phyloP scores from a whole-genome alignment of 179 eudicot genomes.

The Amaranthus tricolor region DNA sequence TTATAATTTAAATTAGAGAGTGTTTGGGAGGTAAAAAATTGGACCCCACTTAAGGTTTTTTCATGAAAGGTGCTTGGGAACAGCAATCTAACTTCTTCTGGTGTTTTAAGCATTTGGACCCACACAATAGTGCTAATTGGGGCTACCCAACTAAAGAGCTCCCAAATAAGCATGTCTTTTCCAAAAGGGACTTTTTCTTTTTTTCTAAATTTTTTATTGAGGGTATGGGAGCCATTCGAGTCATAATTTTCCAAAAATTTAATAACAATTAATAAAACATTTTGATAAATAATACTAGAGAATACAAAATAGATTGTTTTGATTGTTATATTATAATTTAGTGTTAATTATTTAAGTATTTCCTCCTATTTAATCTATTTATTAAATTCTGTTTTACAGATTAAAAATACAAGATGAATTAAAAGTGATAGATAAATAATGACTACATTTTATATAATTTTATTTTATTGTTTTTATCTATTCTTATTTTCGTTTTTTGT shows the following conservation, averaged over 20 bases:
- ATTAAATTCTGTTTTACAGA: too few species aligned
- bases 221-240: not conserved
- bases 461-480: too few species aligned
- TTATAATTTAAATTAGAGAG: constrained; percentile 19
- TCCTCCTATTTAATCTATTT: too few species aligned
- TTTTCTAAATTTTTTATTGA: not conserved
- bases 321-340: too few species aligned
- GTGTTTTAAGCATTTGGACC: constrained; percentile 34
- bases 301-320: too few species aligned
- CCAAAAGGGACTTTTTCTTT: constrained; percentile 1
- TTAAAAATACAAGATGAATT: too few species aligned
- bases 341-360: too few species aligned
- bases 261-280: too few species aligned
- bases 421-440: too few species aligned
- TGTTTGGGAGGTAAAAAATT: not conserved
- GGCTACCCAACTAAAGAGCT: constrained; percentile 42
- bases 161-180: constrained; percentile 36
- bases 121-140: constrained; percentile 31
- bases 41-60: constrained; percentile 46
- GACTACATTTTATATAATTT: too few species aligned
- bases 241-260: too few species aligned
- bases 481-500: too few species aligned
- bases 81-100: constrained; percentile 44
- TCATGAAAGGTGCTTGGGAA: constrained; percentile 57
- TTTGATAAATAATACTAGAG: not conserved